Percentiles rank a stretch among this genome's conserved stretches.
These are phyloP conservation scores for Pleurotus citrinopileatus DNA, from an alignment of 768 basidiomycete genomes.

Conservation along the genomic window DNA sequence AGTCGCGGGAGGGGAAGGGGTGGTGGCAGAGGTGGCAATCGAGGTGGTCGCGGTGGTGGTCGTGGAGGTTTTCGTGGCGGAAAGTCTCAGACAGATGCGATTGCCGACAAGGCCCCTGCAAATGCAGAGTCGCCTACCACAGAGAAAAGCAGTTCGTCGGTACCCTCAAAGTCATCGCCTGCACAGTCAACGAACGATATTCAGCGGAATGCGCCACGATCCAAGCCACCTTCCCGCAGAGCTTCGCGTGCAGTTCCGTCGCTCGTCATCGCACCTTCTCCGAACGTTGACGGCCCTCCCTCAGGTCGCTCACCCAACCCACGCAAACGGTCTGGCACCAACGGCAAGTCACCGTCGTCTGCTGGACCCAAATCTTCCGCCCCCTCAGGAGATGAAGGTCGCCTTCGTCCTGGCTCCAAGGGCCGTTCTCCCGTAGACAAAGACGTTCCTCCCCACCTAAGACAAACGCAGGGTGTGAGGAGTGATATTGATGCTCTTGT, in stretches of 20 bases:
- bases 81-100: constrained; percentile 19
- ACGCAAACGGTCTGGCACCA: constrained; percentile 47
- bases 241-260: constrained; percentile 22
- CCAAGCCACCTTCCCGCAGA: constrained; percentile 32
- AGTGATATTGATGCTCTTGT: constrained; percentile 75
- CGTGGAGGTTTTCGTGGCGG: constrained; percentile 27
- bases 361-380: constrained; percentile 29
- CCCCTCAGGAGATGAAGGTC: constrained; percentile 29
- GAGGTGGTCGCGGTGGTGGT: constrained; percentile 35
- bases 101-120: constrained; percentile 17
- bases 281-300: constrained; percentile 23
- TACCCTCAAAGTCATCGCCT: constrained; percentile 13
- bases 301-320: constrained; percentile 41
- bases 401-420: constrained; percentile 29
- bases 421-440: constrained; percentile 37
- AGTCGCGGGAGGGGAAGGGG: constrained; percentile 34
- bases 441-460: constrained; percentile 60
- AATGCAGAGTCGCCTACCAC: constrained; percentile 19
- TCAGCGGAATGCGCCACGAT: constrained; percentile 19
- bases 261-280: constrained; percentile 13
- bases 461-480: constrained; percentile 41
- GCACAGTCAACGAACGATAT: constrained; percentile 20
- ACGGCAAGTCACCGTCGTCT: constrained; percentile 24
- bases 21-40: constrained; percentile 23
- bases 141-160: constrained; percentile 8